Evolutionary conservation across 2,329 filamentous ascomycete genomes (phyloP), one percentile per base, ranked within the genome.

Genomic region (Aspergillus novofumigatus): DNA sequence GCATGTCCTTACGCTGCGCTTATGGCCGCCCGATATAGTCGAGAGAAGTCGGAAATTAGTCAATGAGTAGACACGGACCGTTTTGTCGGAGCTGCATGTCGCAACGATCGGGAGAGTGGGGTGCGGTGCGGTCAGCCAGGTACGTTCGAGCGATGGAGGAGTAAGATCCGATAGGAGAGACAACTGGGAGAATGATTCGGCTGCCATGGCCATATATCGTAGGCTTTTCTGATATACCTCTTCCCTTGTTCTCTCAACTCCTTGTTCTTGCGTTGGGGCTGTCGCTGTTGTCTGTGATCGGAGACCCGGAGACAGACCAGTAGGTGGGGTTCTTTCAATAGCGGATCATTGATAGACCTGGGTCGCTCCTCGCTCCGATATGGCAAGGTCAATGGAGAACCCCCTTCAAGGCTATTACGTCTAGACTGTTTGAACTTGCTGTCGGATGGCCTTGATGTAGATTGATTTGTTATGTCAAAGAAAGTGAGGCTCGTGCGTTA

Each of bases 31-130:
- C 7, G 87, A 86, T 54, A 97, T 86, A 21, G 83, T 84, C 68
- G 88, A 91, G 69, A 96, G 87, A 51, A 91, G 83, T 14, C 86
- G 86, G 70, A 95, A 90, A 55, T 88, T 89, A 38, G 84, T 84
- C 51, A 97, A 86, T 51, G 90, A 96, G 81, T 95, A 97, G 67
- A 99, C 83, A 60, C 91, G 92, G 56, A 94, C 90, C 41, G 87
- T 87, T 71, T 94, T 96, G 72, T 90, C 87, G 57, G 90, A 86
- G 76, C 92, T 91, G 59, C 91, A 88, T 20, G 93, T 97, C 56
- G 93, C 94, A 67, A 97, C 81, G 59, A 97, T 84, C 3, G 94
- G 93, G 21, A 94, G 86, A 28, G 86, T 88, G 2, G 93, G 92
- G 70, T 99, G 94, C 1, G 92, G 90, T 57, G 87, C 80, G 21